phyloP scores from a whole-genome alignment of 1,284 basidiomycete genomes.

The Microbotryum saponariae region DNA sequence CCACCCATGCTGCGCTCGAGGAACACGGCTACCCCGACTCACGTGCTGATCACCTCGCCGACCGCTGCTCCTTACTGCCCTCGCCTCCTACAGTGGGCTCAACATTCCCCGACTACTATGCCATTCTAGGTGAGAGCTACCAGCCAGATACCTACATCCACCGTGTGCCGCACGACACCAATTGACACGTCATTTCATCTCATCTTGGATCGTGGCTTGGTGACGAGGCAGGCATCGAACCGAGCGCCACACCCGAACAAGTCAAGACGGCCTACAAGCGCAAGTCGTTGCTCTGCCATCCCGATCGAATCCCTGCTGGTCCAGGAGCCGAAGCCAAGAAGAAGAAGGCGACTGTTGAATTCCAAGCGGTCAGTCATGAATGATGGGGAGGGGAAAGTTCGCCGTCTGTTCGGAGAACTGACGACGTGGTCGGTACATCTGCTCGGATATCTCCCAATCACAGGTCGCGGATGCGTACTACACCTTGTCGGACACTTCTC shows the following conservation, averaged over 20 bases:
- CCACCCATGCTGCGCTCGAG: too few species aligned
- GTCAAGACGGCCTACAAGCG: constrained; percentile 68
- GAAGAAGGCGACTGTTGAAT: constrained; percentile 31
- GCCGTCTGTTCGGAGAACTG: too few species aligned
- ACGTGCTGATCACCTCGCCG: too few species aligned
- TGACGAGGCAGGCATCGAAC: constrained; percentile 42
- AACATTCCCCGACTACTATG: constrained; percentile 32
- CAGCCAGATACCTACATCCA: background rate
- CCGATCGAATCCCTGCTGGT: constrained; percentile 25
- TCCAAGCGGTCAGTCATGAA: constrained; percentile 33
- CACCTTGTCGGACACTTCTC: constrained; percentile 67
- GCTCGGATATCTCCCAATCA: constrained; percentile 39
- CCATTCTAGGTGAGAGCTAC: constrained; percentile 18
- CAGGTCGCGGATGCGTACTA: constrained; percentile 86
- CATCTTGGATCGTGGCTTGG: too few species aligned
- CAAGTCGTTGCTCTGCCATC: constrained; percentile 22
- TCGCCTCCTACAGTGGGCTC: background rate
- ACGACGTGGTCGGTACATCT: too few species aligned
- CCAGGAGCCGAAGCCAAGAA: constrained; percentile 16
- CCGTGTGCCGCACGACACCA: background rate
- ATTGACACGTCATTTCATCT: background rate
- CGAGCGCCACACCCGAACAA: constrained; percentile 60
- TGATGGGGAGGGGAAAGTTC: too few species aligned
- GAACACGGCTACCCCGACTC: too few species aligned
- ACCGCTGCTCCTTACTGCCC: background rate